Percentiles rank a stretch among this genome's conserved stretches.
Conservation (phyloP, 148 eudicot species). For the Beta vulgaris region DNA sequence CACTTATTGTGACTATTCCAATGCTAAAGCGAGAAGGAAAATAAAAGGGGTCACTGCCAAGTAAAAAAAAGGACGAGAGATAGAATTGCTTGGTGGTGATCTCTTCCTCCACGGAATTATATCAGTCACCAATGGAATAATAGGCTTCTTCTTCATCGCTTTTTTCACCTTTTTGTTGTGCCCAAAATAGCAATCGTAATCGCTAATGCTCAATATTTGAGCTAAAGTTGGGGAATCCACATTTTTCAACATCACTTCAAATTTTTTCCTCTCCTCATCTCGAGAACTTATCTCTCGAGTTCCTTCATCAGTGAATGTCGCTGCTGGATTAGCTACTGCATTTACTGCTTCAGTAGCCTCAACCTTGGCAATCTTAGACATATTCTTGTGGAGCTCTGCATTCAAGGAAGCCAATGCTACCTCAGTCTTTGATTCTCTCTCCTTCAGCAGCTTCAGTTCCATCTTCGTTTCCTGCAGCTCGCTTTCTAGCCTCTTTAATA, state of each 20-base stretch:
- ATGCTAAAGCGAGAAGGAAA: too few species aligned
- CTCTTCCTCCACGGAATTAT: constrained; percentile 52
- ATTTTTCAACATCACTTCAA: constrained; percentile 27
- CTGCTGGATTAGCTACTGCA: constrained; percentile 23
- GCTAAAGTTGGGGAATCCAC: constrained; percentile 46
- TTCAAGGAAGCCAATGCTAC: constrained; percentile 67
- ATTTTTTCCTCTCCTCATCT: constrained; percentile 24
- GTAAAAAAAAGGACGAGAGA: not conserved
- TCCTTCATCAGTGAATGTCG: constrained; percentile 4
- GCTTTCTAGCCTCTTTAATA: constrained; percentile 50
- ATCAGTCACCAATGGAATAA: constrained; percentile 61
- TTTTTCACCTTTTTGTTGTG: constrained; percentile 38
- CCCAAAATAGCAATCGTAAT: constrained; percentile 29
- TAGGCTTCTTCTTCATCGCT: constrained; percentile 63
- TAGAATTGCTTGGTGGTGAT: constrained; percentile 8
- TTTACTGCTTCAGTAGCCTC: constrained; percentile 56
- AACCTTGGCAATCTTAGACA: constrained; percentile 64
- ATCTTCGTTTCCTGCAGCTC: constrained; percentile 73
- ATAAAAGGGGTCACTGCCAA: not conserved
- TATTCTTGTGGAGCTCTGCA: constrained; percentile 75
- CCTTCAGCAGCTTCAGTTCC: constrained; percentile 64
- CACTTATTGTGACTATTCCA: too few species aligned
- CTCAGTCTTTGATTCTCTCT: constrained; percentile 68
- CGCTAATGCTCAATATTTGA: constrained; percentile 48
- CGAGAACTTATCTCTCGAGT: not conserved